Evolutionary conservation across 805 yeast genomes (phyloP), one percentile per base, ranked within the genome.

Genomic region (Isabelozyma heimii): DNA sequence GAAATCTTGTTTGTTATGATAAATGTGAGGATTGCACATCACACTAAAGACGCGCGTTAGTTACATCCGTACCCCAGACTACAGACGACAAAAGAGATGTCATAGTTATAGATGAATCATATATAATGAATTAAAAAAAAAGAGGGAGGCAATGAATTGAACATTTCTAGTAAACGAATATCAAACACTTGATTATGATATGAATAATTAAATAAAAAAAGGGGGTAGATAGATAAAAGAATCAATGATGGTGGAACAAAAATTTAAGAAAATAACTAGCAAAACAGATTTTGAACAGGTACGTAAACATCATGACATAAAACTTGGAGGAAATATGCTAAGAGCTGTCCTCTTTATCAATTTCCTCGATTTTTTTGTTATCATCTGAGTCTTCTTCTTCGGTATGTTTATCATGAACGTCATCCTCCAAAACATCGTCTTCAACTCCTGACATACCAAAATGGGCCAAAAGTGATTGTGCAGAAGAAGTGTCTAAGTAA

Each of bases 381-480:
- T 63, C 70, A 37, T 59, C 63, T 42, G 62, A 69, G 52, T 70
- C 75, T 47, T 66, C 59, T 51, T 67, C 70, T 53, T 60, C 63
- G 46, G 60, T 63, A 47, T 54, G 61, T 38, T 49, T 56, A 40
- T 52, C 55, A 47, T 56, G 67, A 8, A 49, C 65, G 13, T 57
- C 63, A 20, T 65, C 68, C 26, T 61, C 68, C 35, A 58, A 67
- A 40, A 50, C 60, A 24, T 57, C 66, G 30, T 60, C 59, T 14
- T 49, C 60, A 8, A 38, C 48, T 30, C 69, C 69, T 15, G 67
- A 60, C 65, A 71, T 65, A 27, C 75, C 75, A 52, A 73, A 74
- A 49, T 73, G 76, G 35, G 85, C 85, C 59, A 84, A 70, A 58
- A 84, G 77, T n/a, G 84, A 81, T 50, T 82, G 81, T 20, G 87